Evolutionary conservation across 2,329 filamentous ascomycete species (phyloP).

Genomic region (Coniochaeta sp.): DNA sequence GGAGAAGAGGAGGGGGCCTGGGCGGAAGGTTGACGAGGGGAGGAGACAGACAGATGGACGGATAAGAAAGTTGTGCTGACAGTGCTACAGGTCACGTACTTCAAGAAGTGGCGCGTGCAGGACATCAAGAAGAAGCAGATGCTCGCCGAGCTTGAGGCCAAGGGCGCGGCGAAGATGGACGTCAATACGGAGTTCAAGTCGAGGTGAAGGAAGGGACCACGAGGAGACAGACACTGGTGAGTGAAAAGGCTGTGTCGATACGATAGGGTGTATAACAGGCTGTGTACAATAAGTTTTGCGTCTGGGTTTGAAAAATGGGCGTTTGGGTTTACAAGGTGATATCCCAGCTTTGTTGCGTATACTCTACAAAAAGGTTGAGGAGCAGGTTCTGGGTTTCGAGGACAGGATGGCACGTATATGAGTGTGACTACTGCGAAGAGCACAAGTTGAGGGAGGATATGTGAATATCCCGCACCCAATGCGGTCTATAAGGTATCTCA

Average conservation of each 20-base stretch:
- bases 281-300: no score
- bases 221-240: no score
- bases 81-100: constrained; percentile 75
- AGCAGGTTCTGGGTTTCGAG: background rate
- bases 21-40: background rate
- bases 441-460: constrained; percentile 2
- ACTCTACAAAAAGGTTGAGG: background rate
- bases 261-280: background rate
- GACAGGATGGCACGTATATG: no score
- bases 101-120: constrained; percentile 93
- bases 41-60: background rate
- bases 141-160: constrained; percentile 64
- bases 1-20: no score
- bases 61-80: background rate
- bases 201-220: constrained; percentile 3
- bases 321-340: background rate
- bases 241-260: background rate
- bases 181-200: constrained; percentile 19
- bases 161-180: constrained; percentile 60
- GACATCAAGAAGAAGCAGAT: constrained; percentile 81
- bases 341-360: background rate
- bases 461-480: background rate
- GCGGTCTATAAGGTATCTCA: constrained; percentile 6
- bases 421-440: no score
- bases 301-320: background rate